Evolutionary conservation across 495 filamentous ascomycete species (phyloP), one percentile per base, ranked within the genome.

Genomic region (Penicillium steckii): DNA sequence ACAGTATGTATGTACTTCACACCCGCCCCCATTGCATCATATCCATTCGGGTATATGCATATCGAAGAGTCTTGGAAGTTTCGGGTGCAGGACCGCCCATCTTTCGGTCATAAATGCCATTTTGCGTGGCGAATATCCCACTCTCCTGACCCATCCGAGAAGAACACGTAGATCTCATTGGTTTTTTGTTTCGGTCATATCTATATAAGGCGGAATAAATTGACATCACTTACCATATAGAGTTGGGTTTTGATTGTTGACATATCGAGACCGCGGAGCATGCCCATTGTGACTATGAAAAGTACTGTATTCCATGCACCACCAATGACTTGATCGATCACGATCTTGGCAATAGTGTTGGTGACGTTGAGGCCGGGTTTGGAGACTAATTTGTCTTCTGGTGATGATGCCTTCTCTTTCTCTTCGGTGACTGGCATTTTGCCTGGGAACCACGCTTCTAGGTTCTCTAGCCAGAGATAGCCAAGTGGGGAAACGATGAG

Each of bases 291-390:
- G 41, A 62, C 65, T n/a, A 84, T 80, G 66, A 91, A 95, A 30
- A 86, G 58, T 1, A 85, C 65, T 0, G 85, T 93, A 64, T 94
- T 95, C 57, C 85, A 67, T 3, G 80, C 76, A 6, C 85, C 88
- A n/a, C 86, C 87, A 17, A 91, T 22, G 0, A 83, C 84, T 65
- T 96, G 91, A 65, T 96, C 91, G 10, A 94, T 76, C 3, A 80
- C 26, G 33, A 91, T 80, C 67, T 96, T 96, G 62, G 79, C 80
- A 44, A 80, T 54, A 0, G 89, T 92, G 68, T 96, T 92, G 32
- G 42, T 61, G 32, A 84, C 67, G 53, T 87, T 87, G 27, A 93
- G 50, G 30, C 25, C 24, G 56, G 50, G 37, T 55, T 54, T 55
- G 21, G 5, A 26, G 23, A 12, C 37, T 8, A 24, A n/a, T 40